These are phyloP conservation scores for Hemisphaericaspora xylofermentans DNA, from an alignment of 1,139 yeast species.

Conservation along the genomic window DNA sequence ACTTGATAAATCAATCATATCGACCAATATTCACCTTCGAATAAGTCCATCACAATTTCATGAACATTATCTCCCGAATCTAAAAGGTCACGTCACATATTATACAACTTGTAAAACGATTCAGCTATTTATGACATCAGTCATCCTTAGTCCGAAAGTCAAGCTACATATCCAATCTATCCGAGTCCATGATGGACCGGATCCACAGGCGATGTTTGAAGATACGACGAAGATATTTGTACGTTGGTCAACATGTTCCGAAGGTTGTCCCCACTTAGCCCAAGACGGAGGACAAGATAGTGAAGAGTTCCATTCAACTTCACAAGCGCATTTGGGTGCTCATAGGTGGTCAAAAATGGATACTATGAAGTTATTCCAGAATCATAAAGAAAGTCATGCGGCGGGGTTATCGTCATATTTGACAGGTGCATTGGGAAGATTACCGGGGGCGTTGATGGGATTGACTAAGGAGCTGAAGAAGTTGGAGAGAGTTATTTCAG, in stretches of 20 bases:
- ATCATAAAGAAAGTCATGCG: slow-evolving; percentile 5
- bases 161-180: slow-evolving; percentile 52
- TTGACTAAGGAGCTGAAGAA: slow-evolving; percentile 31
- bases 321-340: slow-evolving; percentile 38
- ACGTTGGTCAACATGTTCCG: slow-evolving; percentile 63
- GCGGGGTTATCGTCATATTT: slow-evolving; percentile 20
- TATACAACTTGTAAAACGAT: slow-evolving; percentile 53
- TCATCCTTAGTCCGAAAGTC: slow-evolving; percentile 51
- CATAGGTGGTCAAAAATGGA: slow-evolving; percentile 42
- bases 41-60: slow-evolving; percentile 60
- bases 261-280: slow-evolving; percentile 48
- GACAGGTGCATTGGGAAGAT: slow-evolving; percentile 21
- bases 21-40: slow-evolving; percentile 54
- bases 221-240: slow-evolving; percentile 54
- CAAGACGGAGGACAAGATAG: slow-evolving; percentile 14
- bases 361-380: slow-evolving; percentile 20
- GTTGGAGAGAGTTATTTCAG: slow-evolving; percentile 56
- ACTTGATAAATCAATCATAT: slow-evolving; percentile 50
- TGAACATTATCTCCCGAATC: slow-evolving; percentile 53
- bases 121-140: slow-evolving; percentile 52
- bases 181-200: slow-evolving; percentile 21
- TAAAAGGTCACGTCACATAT: slow-evolving; percentile 62
- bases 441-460: slow-evolving; percentile 22
- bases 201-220: slow-evolving; percentile 34
- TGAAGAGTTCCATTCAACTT: slow-evolving; percentile 27